These are phyloP conservation scores for Ogataea siamensis DNA, from an alignment of 805 yeast species.

Conservation along the genomic window DNA sequence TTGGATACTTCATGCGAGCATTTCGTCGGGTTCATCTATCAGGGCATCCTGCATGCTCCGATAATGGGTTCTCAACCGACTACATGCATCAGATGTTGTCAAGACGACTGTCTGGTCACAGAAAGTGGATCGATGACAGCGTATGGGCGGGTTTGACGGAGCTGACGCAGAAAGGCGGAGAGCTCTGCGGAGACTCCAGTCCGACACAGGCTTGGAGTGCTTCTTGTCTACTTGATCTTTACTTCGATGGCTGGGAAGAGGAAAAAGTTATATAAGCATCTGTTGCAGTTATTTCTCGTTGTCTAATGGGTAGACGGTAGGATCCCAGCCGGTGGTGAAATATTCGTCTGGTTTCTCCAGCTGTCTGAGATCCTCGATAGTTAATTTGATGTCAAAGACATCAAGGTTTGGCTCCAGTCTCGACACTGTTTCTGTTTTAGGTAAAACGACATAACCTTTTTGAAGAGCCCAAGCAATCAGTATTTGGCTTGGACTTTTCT, in stretches of 20 bases:
- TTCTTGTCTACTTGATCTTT: conserved; percentile 79
- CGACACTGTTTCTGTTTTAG: conserved; percentile 34
- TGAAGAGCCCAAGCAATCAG: conserved; percentile 66
- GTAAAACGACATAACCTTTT: conserved; percentile 51
- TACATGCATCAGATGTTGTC: conserved; percentile 59
- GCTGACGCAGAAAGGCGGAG: conserved; percentile 86
- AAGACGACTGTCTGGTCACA: conserved; percentile 60
- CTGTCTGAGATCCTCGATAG: conserved; percentile 35
- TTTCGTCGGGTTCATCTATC: conserved; percentile 51
- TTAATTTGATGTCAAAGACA: conserved; percentile 41
- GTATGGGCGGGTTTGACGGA: conserved; percentile 95
- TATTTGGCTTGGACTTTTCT: conserved; percentile 54
- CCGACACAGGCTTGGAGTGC: conserved; percentile 98
- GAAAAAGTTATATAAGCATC: conserved; percentile 1
- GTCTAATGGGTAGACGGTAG: conserved; percentile 22
- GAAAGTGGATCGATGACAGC: conserved; percentile 67
- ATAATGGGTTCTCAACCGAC: conserved; percentile 41
- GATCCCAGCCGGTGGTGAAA: conserved; percentile 24
- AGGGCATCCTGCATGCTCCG: conserved; percentile 36
- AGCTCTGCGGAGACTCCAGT: conserved; percentile 76
- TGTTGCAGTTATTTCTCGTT: conserved; percentile 12
- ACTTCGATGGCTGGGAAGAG: conserved; percentile 54
- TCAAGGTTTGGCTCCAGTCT: conserved; percentile 44
- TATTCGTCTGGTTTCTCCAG: conserved; percentile 29
- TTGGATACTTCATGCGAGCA: conserved; percentile 86